phyloP scores from a whole-genome alignment of 192 early-diverging fungal species.

The Linnemannia zychae region DNA sequence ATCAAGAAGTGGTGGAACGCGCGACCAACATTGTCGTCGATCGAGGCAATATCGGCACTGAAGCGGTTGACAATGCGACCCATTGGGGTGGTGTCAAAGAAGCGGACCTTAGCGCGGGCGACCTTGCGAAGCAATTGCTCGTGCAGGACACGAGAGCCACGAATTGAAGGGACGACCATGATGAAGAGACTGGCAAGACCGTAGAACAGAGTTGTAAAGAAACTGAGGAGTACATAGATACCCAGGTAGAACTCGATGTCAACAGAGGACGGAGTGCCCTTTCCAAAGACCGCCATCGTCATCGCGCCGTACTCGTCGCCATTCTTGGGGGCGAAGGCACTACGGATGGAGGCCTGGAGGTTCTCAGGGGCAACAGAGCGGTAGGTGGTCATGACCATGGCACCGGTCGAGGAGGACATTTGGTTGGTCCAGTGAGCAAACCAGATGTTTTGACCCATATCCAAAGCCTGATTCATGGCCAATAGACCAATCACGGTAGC shows the following conservation, averaged over 20 bases:
- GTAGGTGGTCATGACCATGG: constrained; percentile 16
- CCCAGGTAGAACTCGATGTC: constrained; percentile 72
- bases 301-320: constrained; percentile 5
- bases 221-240: constrained; percentile 71
- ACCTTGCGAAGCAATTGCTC: constrained; percentile 65
- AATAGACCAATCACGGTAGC: constrained; percentile 58
- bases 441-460: constrained; percentile 69
- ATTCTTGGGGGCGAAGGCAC: constrained; percentile 9
- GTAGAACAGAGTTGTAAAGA: constrained; percentile 49
- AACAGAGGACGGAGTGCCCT: constrained; percentile 22
- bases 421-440: constrained; percentile 68
- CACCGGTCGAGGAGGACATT: constrained; percentile 20
- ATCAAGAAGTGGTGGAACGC: constrained; percentile 60
- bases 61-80: constrained; percentile 88
- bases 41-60: constrained; percentile 85
- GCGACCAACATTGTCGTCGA: constrained; percentile 75
- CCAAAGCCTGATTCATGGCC: constrained; percentile 54
- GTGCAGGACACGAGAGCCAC: constrained; percentile 72
- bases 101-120: constrained; percentile 80
- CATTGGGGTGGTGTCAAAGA: constrained; percentile 91
- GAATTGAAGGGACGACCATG: neutral
- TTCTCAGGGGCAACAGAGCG: neutral
- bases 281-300: constrained; percentile 10
- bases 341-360: constrained; percentile 14
- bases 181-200: constrained; percentile 50